phyloP scores from a whole-genome alignment of 371 early-diverging fungal genomes.

The Lichtheimia ornata region DNA sequence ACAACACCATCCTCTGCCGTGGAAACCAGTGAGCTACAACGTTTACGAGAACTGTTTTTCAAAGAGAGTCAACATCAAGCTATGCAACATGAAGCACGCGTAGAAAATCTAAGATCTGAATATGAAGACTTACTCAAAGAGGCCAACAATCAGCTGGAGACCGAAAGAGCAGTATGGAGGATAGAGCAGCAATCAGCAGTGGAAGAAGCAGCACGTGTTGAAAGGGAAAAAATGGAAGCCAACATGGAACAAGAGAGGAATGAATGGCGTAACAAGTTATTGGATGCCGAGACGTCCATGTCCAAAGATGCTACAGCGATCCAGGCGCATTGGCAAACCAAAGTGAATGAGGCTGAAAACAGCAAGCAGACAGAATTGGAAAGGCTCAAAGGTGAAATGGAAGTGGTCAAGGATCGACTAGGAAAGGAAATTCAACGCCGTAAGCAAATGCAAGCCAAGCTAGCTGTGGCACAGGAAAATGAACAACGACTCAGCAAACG shows the following conservation, averaged over 20 bases:
- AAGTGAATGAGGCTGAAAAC: conserved; percentile 22
- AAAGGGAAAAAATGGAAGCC: conserved; percentile 11
- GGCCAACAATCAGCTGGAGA: conserved; percentile 16
- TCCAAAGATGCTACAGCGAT: conserved; percentile 36
- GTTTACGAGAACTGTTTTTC: conserved; percentile 22
- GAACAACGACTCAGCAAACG: conserved; percentile 1
- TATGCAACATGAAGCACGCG: conserved; percentile 33
- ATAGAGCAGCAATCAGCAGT: conserved; percentile 27
- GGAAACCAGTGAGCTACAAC: conserved; percentile 9
- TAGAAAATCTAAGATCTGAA: conserved; percentile 30
- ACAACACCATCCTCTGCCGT: not conserved
- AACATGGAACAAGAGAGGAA: conserved; percentile 1
- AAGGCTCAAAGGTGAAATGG: conserved; percentile 31
- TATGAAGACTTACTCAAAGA: conserved; percentile 27
- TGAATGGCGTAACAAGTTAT: conserved; percentile 33
- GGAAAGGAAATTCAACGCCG: conserved; percentile 35
- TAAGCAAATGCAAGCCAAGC: conserved; percentile 20
- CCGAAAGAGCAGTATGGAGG: conserved; percentile 26
- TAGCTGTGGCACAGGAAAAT: conserved; percentile 5
- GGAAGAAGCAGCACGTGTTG: conserved; percentile 11
- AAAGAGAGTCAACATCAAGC: conserved; percentile 24
- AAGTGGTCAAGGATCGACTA: conserved; percentile 38
- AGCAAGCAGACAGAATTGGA: conserved; percentile 8
- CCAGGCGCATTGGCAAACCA: conserved; percentile 38
- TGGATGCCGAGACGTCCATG: conserved; percentile 34